Evolutionary conservation across 2,329 filamentous ascomycete species (phyloP).

Genomic region (Triangularia verruculosa): DNA sequence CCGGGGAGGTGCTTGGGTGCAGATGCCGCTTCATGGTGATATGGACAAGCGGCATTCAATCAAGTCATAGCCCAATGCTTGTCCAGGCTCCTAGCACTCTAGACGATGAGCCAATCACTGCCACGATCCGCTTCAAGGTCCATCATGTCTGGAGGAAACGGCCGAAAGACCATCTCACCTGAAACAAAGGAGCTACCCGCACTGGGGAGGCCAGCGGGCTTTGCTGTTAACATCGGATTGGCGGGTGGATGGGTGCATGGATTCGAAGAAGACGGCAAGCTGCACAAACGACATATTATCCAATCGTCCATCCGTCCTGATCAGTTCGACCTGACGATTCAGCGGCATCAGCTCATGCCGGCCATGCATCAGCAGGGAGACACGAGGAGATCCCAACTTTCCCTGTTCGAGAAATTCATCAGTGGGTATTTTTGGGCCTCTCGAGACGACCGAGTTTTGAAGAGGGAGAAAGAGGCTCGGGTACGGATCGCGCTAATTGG

Average conservation of each 20-base stretch:
- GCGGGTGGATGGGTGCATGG: constrained; percentile 30
- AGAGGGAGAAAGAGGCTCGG: constrained; percentile 11
- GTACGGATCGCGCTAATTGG: constrained; percentile 3
- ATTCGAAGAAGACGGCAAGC: constrained; percentile 37
- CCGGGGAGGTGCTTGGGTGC: neutral
- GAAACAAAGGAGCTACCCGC: constrained; percentile 30
- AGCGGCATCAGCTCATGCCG: constrained; percentile 32
- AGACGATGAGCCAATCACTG: constrained; percentile 19
- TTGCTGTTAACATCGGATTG: constrained; percentile 25
- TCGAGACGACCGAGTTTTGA: neutral
- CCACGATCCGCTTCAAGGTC: constrained; percentile 10
- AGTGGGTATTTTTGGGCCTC: constrained; percentile 13
- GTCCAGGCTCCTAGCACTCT: constrained; percentile 1
- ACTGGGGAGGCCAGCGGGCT: constrained; percentile 17
- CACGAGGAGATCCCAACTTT: constrained; percentile 23
- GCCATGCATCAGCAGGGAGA: constrained; percentile 33
- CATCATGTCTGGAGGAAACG: constrained; percentile 25
- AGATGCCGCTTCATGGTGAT: neutral
- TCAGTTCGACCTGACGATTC: constrained; percentile 25
- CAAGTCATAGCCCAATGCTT: constrained; percentile 4
- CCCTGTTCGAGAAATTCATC: constrained; percentile 17
- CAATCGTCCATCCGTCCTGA: constrained; percentile 23
- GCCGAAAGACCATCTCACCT: constrained; percentile 32
- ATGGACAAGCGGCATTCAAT: constrained; percentile 8
- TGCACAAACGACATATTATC: constrained; percentile 37